Evolutionary conservation across 2,329 filamentous ascomycete genomes (phyloP), one percentile per base, ranked within the genome.

Genomic region (Fusarium scirpi): DNA sequence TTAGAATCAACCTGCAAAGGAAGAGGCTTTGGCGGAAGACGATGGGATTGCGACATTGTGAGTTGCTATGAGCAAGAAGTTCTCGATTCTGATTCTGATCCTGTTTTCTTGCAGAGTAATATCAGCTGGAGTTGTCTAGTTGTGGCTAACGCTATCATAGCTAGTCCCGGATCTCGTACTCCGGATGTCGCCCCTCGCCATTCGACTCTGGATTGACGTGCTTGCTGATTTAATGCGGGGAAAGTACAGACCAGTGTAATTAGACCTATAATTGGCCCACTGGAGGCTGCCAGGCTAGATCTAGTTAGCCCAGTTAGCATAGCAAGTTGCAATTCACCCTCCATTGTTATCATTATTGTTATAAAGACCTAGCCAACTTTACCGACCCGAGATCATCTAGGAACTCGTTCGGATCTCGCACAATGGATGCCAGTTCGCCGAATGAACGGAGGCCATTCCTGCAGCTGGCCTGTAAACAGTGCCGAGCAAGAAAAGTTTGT

Each of bases 401-500:
- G 45, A 56, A 41, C 40, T 62, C 64, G 58, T 30, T 51, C 65
- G 66, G 66, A 72, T 68, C 63, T 72, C 71, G 68, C 49, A 38
- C 34, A 25, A 67, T 67, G 58, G 46, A 48, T 16, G 16, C 16
- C 3, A 29, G 25, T 40, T 43, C 38, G 18, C 49, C 49, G 9
- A 51, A 38, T 38, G 18, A 6, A n/a, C 1, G 3, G 1, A 25
- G 5, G 16, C 13, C 34, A 38, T 2, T 16, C 18, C 34, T 18
- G 20, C 46, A 62, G 48, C 57, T 54, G 20, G 71, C 68, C 1
- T 76, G 73, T 34, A 69, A 64, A 47, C 73, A 76, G 57, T 76
- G 74, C 29, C 73, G 73, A 3, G 71, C 70, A 5, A 70, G 74
- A 64, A 76, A 75, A 62, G 74, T 77, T 13, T 3, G 34, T 38